Conservation (phyloP, 1,139 yeast genomes). For the Yamadazyma songkhlaensis region DNA sequence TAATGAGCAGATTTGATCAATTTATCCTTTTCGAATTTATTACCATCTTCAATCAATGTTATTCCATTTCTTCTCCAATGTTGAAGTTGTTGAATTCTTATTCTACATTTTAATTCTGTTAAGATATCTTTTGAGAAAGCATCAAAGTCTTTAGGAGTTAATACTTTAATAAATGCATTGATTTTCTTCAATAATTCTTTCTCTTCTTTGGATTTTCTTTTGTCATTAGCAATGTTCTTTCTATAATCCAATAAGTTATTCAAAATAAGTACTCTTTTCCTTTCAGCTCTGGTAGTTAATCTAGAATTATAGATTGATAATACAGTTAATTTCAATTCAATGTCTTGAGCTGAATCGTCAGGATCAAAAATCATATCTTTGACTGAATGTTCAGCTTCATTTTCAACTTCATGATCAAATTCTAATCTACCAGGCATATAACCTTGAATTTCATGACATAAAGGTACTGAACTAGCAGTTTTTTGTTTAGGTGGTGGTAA, state of each 20-base stretch:
- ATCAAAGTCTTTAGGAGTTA: constrained; percentile 79
- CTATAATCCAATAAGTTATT: constrained; percentile 83
- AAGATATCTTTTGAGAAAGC: constrained; percentile 69
- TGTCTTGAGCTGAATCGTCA: constrained; percentile 84
- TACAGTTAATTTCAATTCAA: constrained; percentile 83
- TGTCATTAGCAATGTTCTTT: constrained; percentile 70
- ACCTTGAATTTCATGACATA: constrained; percentile 96
- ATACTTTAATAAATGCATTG: constrained; percentile 77
- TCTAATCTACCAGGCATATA: constrained; percentile 98
- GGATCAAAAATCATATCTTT: constrained; percentile 96
- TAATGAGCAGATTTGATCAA: constrained; percentile 56
- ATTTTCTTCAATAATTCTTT: constrained; percentile 72
- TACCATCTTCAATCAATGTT: constrained; percentile 78
- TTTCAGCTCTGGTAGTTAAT: constrained; percentile 87
- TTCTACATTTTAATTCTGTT: constrained; percentile 74
- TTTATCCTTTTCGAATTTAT: constrained; percentile 86
- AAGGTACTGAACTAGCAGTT: constrained; percentile 88
- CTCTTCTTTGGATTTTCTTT: constrained; percentile 84
- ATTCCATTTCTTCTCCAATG: constrained; percentile 92
- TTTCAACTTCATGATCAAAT: constrained; percentile 93
- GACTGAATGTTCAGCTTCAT: constrained; percentile 91
- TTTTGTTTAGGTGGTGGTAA: constrained; percentile 78
- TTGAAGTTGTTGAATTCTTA: constrained; percentile 84
- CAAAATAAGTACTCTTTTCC: constrained; percentile 76
- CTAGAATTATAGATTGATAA: constrained; percentile 87